Conservation (phyloP, 2,329 filamentous ascomycete species). For the Microdochium paspali region DNA sequence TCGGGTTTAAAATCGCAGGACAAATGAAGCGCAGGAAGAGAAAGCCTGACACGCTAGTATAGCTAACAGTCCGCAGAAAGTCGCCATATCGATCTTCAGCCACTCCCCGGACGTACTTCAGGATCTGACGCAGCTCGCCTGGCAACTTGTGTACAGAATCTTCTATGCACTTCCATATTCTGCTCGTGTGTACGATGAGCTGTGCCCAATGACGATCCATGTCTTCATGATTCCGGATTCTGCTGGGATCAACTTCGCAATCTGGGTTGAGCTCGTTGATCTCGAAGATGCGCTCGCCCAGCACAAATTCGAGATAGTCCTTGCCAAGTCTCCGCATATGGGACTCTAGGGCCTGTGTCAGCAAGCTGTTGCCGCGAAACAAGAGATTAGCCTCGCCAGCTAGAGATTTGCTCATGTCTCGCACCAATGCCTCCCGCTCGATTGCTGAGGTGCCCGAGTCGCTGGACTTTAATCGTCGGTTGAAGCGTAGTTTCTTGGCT, state of each 20-base stretch:
- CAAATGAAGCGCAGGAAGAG: slow-evolving; percentile 92
- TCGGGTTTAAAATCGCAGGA: slow-evolving; percentile 90
- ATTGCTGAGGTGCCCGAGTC: slow-evolving; percentile 54
- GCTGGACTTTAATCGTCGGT: slow-evolving; percentile 58
- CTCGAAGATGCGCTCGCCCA: slow-evolving; percentile 76
- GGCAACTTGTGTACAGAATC: slow-evolving; percentile 68
- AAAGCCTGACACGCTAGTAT: slow-evolving; percentile 92
- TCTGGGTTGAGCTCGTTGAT: slow-evolving; percentile 87
- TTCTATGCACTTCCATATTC: slow-evolving; percentile 78
- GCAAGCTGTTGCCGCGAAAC: slow-evolving; percentile 87
- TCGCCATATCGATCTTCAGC: slow-evolving; percentile 93
- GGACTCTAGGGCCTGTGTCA: slow-evolving; percentile 87
- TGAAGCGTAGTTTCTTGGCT: slow-evolving; percentile 65
- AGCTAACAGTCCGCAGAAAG: slow-evolving; percentile 79
- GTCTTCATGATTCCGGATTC: slow-evolving; percentile 57
- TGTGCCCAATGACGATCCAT: slow-evolving; percentile 75
- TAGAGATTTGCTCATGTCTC: slow-evolving; percentile 70
- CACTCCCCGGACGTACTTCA: slow-evolving; percentile 85
- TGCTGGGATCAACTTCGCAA: slow-evolving; percentile 90
- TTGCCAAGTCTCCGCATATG: slow-evolving; percentile 93
- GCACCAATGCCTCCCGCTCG: slow-evolving; percentile 63
- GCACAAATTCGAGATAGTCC: slow-evolving; percentile 80
- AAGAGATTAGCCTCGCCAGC: slow-evolving; percentile 87
- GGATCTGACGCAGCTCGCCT: slow-evolving; percentile 70
- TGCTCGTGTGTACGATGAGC: slow-evolving; percentile 66